Evolutionary conservation across 2,329 filamentous ascomycete species (phyloP), one percentile per base, ranked within the genome.

Genomic region (Thielaviopsis euricoi): DNA sequence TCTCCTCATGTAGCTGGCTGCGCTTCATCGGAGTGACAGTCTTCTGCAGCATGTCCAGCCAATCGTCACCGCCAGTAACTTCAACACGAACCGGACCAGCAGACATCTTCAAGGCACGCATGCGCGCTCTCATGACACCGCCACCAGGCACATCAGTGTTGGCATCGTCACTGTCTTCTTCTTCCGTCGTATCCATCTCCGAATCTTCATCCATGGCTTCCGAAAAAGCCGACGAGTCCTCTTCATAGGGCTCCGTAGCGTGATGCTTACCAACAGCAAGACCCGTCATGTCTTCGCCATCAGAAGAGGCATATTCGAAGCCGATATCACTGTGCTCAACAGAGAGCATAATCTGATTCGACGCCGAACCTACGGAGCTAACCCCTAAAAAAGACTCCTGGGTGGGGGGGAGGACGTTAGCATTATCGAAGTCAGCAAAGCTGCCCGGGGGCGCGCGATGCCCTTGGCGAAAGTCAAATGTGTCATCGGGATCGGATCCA

Each of bases 21-120:
- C 93, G 85, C 74, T 97, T 97, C 67, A 87, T 83, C 6, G 93
- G 91, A 66, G 89, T 95, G 64, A 97, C 89, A 6, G 93, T 97
- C 64, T 89, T 89, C 68, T 89, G 87, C 62, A 98, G 77, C 73
- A 96, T 90, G 64, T 93, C 86, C 64, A 89, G 86, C 93, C 93
- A 98, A 68, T 95, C 86, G 60, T 90, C 87, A 57, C 85, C 87
- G 62, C 80, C 78, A 40, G 79, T 74, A 60, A 85, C 79, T 62
- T 82, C 79, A 56, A 81, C 72, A 63, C 76, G 80, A 23, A 77
- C 68, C 23, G 82, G 81, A 26, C 78, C 79, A 61, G 71, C 75
- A 21, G 77, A 77, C 62, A 76, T 76, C 69, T 82, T 83, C 65
- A 80, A 73, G 43, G 80, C 80, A 67, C 80, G 78, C 76, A 83